Evolutionary conservation across 2,329 filamentous ascomycete species (phyloP).

Genomic region (Aureobasidium mangrovei): DNA sequence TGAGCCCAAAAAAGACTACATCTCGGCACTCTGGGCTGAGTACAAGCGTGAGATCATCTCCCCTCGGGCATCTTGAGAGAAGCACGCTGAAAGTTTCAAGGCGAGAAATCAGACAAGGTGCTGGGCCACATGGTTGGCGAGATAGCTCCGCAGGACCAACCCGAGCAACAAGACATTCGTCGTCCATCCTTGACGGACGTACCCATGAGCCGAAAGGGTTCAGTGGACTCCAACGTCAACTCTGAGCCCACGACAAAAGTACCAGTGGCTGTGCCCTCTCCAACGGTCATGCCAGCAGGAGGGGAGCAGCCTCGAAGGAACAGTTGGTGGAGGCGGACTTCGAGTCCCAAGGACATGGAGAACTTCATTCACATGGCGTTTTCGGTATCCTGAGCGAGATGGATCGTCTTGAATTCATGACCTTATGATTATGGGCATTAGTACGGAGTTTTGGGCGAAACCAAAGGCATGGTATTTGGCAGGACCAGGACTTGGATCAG

Average conservation of each 20-base stretch:
- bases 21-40: not conserved
- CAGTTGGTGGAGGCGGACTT: slow-evolving; percentile 2
- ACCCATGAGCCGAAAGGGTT: not conserved
- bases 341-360: not conserved
- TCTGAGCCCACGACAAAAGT: not conserved
- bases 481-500: not conserved
- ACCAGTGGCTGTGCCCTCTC: not conserved
- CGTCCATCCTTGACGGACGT: not conserved
- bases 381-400: not conserved
- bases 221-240: not conserved
- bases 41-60: not conserved
- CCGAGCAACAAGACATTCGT: not conserved
- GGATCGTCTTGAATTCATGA: not conserved
- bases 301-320: not conserved
- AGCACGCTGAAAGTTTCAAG: not conserved
- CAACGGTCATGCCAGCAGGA: not conserved
- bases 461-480: too few relatives aligned
- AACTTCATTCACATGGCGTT: slow-evolving; percentile 5
- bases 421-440: not conserved
- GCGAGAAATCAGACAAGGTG: not conserved
- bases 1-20: not conserved
- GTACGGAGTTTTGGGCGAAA: not conserved
- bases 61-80: not conserved
- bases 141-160: not conserved
- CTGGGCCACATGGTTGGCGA: not conserved